Evolutionary conservation across 2,329 filamentous ascomycete species (phyloP).

Genomic region (Madurella fahalii): DNA sequence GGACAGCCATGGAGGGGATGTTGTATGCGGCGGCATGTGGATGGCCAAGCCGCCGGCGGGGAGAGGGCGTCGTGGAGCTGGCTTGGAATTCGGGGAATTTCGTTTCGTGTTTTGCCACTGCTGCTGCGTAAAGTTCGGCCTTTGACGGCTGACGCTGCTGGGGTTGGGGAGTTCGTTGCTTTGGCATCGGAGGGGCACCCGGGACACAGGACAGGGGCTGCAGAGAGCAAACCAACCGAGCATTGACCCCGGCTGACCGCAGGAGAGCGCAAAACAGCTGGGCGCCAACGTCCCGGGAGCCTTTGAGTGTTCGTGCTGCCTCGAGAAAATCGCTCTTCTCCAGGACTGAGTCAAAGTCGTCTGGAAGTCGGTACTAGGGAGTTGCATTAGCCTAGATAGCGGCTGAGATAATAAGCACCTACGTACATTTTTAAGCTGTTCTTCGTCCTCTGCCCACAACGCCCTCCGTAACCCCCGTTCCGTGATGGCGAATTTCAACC

Average conservation of each 20-base stretch:
- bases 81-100: slow-evolving; percentile 15
- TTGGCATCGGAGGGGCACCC: slow-evolving; percentile 46
- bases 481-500: slow-evolving; percentile 64
- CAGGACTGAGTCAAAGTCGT: slow-evolving; percentile 62
- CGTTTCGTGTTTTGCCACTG: slow-evolving; percentile 39
- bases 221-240: slow-evolving; percentile 83
- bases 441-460: slow-evolving; percentile 68
- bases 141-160: slow-evolving; percentile 30
- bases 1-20: slow-evolving; percentile 39
- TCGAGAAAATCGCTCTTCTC: slow-evolving; percentile 69
- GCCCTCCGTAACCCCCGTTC: slow-evolving; percentile 66
- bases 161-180: slow-evolving; percentile 32
- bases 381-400: slow-evolving; percentile 25
- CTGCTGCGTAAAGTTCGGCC: slow-evolving; percentile 36
- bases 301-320: slow-evolving; percentile 65
- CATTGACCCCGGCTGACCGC: slow-evolving; percentile 73
- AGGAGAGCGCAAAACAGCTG: slow-evolving; percentile 88
- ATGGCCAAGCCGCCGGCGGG: slow-evolving; percentile 49
- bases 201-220: slow-evolving; percentile 71
- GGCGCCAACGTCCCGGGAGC: slow-evolving; percentile 84
- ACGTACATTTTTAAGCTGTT: slow-evolving; percentile 56
- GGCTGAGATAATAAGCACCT: background rate
- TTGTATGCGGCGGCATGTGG: slow-evolving; percentile 51
- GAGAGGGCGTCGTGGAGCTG: slow-evolving; percentile 34
- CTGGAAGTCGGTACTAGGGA: slow-evolving; percentile 50